Percentiles rank a stretch among this genome's conserved stretches.
phyloP scores from a whole-genome alignment of 2,329 filamentous ascomycete species.

The Rutstroemia sp. region DNA sequence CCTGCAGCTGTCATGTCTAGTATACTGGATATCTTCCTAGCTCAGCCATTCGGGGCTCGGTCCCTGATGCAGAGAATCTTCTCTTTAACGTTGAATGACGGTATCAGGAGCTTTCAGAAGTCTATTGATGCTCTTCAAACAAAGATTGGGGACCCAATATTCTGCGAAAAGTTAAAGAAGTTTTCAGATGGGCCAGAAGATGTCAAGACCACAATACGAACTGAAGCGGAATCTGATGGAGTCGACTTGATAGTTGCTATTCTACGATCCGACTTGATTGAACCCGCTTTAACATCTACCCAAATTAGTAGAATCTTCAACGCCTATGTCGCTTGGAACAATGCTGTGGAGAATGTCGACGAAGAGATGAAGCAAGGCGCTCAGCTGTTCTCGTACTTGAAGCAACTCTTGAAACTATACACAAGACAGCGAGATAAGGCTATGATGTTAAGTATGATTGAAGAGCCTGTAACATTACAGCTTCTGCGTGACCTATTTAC shows the following conservation, averaged over 20 bases:
- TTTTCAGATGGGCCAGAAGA: constrained; percentile 72
- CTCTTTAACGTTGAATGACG: constrained; percentile 81
- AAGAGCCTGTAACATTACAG: constrained; percentile 95
- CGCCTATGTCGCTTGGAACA: constrained; percentile 93
- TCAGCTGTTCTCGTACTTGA: constrained; percentile 87
- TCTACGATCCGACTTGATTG: constrained; percentile 68
- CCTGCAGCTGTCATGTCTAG: constrained; percentile 96
- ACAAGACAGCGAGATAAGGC: constrained; percentile 88
- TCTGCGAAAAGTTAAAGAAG: constrained; percentile 72
- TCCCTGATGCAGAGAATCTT: constrained; percentile 94
- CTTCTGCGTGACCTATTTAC: constrained; percentile 94
- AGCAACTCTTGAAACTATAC: constrained; percentile 88
- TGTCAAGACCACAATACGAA: constrained; percentile 65
- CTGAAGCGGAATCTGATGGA: constrained; percentile 64
- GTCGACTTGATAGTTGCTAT: constrained; percentile 83
- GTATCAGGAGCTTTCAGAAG: constrained; percentile 78
- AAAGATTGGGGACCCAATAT: constrained; percentile 74
- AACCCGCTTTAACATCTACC: constrained; percentile 61
- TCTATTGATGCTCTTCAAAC: constrained; percentile 70
- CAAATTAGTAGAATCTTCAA: constrained; percentile 87
- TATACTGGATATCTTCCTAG: constrained; percentile 88
- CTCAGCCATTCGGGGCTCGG: constrained; percentile 84
- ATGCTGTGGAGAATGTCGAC: constrained; percentile 84
- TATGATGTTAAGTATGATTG: constrained; percentile 94
- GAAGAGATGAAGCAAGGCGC: constrained; percentile 84